Base-by-base conservation (phyloP, 78 protist genomes). In the Thecamonas trahens region DNA sequence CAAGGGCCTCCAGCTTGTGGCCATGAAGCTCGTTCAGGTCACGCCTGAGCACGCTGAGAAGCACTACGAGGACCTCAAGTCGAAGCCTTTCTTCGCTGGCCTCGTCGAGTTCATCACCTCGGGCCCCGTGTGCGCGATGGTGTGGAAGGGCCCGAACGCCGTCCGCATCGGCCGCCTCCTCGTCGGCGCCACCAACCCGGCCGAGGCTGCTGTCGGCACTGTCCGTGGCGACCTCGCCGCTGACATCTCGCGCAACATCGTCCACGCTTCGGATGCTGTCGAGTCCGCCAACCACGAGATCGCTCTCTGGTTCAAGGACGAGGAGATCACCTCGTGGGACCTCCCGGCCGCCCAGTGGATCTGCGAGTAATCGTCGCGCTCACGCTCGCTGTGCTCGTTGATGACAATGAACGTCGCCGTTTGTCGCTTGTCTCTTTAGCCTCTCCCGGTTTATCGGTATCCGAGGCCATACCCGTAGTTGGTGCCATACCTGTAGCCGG, bases 131-230 rank as follows among this genome's bases (percentile, higher is more conserved):
- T 37, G 8, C 47, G 28, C 47, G 40, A 67, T 67, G 82, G 72
- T 52, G 40, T 79, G 85, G 85, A 79, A 68, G 59, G 85, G 85
- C 47, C 62, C 31, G 52, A 61, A 63, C 3, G 88, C 59, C 8
- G 76, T 89, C 67, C 45, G 52, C 59, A 49, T 67, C 26, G 87
- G 85, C 24, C 85, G 92, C 61, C 14, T 5, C 20, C 44, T 91
- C 55, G 74, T 88, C 54, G 95, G 95, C 14, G 88, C 76, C n/a
- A 86, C 96, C 35, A 76, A 82, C 79, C 94, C 94, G 0, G 58
- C 60, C 32, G 84, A 76, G 52, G 67, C 85, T 8, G 61, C 45
- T 22, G 91, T 92, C 22, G 91, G 91, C 55, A 72, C 96, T 31
- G 83, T 91, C 62, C 89, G 91, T 28, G 96, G 92, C 39, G 91